A percentile compares a stretch with the other conserved stretches of the same genome.
Conservation (phyloP, 768 basidiomycete species). For the Hydnomerulius pinastri region DNA sequence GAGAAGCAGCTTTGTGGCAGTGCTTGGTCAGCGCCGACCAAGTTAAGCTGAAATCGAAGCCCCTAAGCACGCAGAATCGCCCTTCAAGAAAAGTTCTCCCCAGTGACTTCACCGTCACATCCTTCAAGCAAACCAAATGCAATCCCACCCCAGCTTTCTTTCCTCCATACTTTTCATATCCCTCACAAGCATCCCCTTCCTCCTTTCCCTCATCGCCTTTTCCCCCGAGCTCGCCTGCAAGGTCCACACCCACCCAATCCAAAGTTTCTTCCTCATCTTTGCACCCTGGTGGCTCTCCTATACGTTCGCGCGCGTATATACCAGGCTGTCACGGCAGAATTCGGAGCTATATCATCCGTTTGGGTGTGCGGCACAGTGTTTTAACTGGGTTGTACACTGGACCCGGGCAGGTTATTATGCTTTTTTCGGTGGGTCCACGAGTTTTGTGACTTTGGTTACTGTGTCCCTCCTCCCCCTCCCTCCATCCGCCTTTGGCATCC, state of each 20-base stretch:
- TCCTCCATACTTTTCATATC: slow-evolving; percentile 13
- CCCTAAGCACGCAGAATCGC: neutral
- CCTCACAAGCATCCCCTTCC: slow-evolving; percentile 13
- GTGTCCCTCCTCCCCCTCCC: too few species aligned
- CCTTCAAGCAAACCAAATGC: slow-evolving; percentile 11
- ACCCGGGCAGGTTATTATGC: slow-evolving; percentile 17
- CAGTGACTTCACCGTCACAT: neutral
- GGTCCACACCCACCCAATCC: slow-evolving; percentile 10
- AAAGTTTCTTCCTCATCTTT: slow-evolving; percentile 24
- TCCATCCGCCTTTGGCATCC: too few species aligned
- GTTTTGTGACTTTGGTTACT: too few species aligned
- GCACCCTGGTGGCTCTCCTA: slow-evolving; percentile 23
- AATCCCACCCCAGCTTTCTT: neutral
- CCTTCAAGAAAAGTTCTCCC: too few species aligned
- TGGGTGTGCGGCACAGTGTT: slow-evolving; percentile 26
- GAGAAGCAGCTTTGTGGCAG: neutral
- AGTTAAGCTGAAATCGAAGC: neutral
- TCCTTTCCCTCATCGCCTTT: slow-evolving; percentile 18
- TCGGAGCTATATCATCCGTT: slow-evolving; percentile 25
- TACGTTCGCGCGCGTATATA: slow-evolving; percentile 19
- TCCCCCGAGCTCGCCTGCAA: slow-evolving; percentile 8
- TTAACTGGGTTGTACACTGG: slow-evolving; percentile 27
- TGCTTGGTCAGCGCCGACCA: neutral
- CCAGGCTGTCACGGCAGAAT: slow-evolving; percentile 20
- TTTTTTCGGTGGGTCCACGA: slow-evolving; percentile 23